Evolutionary conservation across 1,284 basidiomycete genomes (phyloP), one percentile per base, ranked within the genome.

Genomic region (Pseudozyma sp.): DNA sequence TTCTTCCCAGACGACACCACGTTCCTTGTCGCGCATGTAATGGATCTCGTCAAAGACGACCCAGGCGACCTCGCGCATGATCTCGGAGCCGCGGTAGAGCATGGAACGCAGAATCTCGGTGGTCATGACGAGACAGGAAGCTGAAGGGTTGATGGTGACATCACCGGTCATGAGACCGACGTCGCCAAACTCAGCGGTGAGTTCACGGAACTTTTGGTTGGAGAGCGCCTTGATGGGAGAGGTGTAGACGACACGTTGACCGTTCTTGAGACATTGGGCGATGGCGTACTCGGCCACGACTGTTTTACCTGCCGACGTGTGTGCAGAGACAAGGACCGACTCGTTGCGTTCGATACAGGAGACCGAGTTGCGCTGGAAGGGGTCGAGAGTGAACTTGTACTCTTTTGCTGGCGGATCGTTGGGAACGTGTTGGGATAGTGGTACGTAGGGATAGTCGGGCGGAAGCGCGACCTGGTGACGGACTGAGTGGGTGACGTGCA

Each of bases 51-150:
- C 97, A 84, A 99, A 99, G 66, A 99, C 90, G 69, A 99, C 96
- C 97, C 97, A 99, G 0, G 95, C 96, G 14, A 99, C 96, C 87
- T 99, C 97, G 68, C 97, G 92, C 93, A 99, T 97, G 80, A 99
- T 92, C 86, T 99, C 97, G 16, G 94, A 97, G 44, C 97, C 97
- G 60, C 97, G 91, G 84, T 99, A 99, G 37, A 99, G 87, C 96
- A 99, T 99, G 1, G 95, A 98, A 13, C 97, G 91, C 60, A 99
- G 86, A 91, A 99, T 99, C 87, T 99, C 97, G 3, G 97, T 99
- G 0, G 97, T 99, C 97, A 99, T 99, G 54, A 99, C 96, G 49
- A 99, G 86, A 87, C 97, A 99, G 48, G 93, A 94, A 7, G 97
- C 96, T 4, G 91, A 91, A 2, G 96, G 96, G 84, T 99, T 99